Evolutionary conservation across 441 rosid species (phyloP).

Genomic region (Pelargonium citronellum): DNA sequence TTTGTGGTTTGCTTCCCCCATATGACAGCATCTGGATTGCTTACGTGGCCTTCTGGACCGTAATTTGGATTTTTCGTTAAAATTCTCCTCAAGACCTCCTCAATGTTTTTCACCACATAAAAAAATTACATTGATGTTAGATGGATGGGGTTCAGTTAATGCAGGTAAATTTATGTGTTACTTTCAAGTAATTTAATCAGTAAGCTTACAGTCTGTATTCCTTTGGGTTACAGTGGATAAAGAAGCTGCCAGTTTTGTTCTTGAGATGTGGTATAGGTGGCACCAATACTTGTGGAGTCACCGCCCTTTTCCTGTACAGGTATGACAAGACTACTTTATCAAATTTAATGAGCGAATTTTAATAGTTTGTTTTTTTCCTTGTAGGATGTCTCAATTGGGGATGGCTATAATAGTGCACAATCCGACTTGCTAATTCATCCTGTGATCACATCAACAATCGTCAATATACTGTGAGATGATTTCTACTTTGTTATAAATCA

Average conservation of each 20-base stretch:
- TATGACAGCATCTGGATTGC: slow-evolving; percentile 43
- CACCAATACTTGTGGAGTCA: slow-evolving; percentile 79
- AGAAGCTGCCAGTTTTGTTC: slow-evolving; percentile 57
- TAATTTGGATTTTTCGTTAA: slow-evolving; percentile 51
- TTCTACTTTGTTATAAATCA: not conserved
- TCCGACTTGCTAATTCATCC: slow-evolving; percentile 62
- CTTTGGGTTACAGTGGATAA: slow-evolving; percentile 45
- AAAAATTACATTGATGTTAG: slow-evolving; percentile 66
- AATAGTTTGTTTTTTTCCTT: slow-evolving; percentile 25
- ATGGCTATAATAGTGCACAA: slow-evolving; percentile 35
- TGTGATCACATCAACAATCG: slow-evolving; percentile 44
- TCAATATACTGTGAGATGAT: slow-evolving; percentile 60
- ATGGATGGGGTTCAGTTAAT: slow-evolving; percentile 58
- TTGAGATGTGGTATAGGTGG: slow-evolving; percentile 97
- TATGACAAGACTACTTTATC: slow-evolving; percentile 19
- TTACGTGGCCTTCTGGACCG: slow-evolving; percentile 43
- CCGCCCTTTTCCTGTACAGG: slow-evolving; percentile 41
- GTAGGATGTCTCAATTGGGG: slow-evolving; percentile 45
- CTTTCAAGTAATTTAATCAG: slow-evolving; percentile 13
- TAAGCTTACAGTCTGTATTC: not conserved
- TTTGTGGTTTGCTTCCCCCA: slow-evolving; percentile 4
- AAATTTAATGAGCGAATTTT: slow-evolving; percentile 1
- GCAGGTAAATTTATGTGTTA: slow-evolving; percentile 35
- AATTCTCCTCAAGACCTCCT: slow-evolving; percentile 66
- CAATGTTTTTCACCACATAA: slow-evolving; percentile 75